phyloP scores from a whole-genome alignment of 176 grass and related monocot genomes.

The Cenchrus purpureus region DNA sequence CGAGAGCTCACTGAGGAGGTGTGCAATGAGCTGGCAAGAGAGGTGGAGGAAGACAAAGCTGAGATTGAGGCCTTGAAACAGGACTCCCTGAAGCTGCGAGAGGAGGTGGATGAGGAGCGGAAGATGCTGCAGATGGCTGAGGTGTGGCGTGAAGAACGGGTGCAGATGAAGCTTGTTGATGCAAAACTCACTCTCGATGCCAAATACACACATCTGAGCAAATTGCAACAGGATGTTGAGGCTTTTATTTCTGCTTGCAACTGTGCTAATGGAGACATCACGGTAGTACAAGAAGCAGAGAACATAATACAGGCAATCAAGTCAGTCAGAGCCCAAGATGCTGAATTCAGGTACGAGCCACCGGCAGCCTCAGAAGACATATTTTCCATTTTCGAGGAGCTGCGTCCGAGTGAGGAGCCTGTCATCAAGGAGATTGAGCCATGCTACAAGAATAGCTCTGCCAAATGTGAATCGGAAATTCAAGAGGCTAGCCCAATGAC shows the following conservation, averaged over 20 bases:
- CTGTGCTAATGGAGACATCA: conserved; percentile 53
- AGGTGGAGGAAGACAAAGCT: conserved; percentile 93
- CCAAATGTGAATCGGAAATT: conserved; percentile 66
- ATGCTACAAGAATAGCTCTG: conserved; percentile 61
- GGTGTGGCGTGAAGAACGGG: conserved; percentile 96
- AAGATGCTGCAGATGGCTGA: conserved; percentile 99
- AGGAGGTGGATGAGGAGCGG: conserved; percentile 88
- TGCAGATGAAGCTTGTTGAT: conserved; percentile 97
- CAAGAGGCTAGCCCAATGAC: conserved; percentile 63
- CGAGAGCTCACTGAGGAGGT: conserved; percentile 90
- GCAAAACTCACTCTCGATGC: conserved; percentile 89
- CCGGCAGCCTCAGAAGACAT: conserved; percentile 76
- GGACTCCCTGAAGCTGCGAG: conserved; percentile 65
- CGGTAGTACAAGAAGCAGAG: conserved; percentile 62
- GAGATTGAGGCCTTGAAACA: conserved; percentile 85
- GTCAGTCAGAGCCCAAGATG: conserved; percentile 59
- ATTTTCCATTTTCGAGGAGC: conserved; percentile 83
- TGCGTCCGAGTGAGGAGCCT: conserved; percentile 57
- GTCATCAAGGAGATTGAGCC: conserved; percentile 69
- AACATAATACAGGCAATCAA: conserved; percentile 60
- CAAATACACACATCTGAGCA: conserved; percentile 70
- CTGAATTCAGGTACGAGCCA: conserved; percentile 78
- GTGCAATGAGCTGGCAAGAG: conserved; percentile 89
- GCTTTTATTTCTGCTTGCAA: conserved; percentile 53
- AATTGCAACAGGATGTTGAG: conserved; percentile 65